A percentile compares a stretch with the other conserved stretches of the same genome.
Evolutionary conservation across 2,329 filamentous ascomycete genomes (phyloP).

Genomic region (Mycocentrospora acerina): DNA sequence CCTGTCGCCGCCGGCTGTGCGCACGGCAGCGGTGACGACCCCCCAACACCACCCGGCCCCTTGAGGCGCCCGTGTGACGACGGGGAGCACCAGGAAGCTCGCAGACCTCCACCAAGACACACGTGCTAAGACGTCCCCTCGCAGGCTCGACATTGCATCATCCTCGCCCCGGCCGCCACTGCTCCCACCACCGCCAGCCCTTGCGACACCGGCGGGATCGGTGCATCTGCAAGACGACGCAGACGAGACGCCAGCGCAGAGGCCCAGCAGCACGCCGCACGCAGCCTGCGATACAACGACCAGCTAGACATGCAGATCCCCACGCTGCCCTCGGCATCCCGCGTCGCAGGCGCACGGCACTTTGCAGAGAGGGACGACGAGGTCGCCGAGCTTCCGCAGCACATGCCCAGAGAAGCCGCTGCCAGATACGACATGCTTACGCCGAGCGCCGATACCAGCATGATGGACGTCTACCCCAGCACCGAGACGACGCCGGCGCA

Average conservation of each 20-base stretch:
- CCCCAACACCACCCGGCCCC: slow-evolving; percentile 22
- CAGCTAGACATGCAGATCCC: slow-evolving; percentile 35
- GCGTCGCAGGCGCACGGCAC: slow-evolving; percentile 27
- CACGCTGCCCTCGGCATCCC: slow-evolving; percentile 30
- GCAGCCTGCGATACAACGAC: slow-evolving; percentile 5
- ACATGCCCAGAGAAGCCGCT: slow-evolving; percentile 24
- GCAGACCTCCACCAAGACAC: slow-evolving; percentile 18
- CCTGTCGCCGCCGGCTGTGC: slow-evolving; percentile 32
- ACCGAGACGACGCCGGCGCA: slow-evolving; percentile 35
- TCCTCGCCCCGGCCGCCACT: slow-evolving; percentile 34
- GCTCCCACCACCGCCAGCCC: slow-evolving; percentile 29
- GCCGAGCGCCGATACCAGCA: slow-evolving; percentile 30
- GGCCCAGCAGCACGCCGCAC: slow-evolving; percentile 11
- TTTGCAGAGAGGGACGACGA: slow-evolving; percentile 26
- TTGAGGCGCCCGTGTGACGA: slow-evolving; percentile 18
- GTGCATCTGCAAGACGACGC: slow-evolving; percentile 28
- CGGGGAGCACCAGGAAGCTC: slow-evolving; percentile 18
- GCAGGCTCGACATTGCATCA: slow-evolving; percentile 24
- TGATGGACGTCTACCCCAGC: slow-evolving; percentile 40
- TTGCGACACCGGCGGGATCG: slow-evolving; percentile 45
- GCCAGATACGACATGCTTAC: slow-evolving; percentile 30
- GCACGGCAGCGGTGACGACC: slow-evolving; percentile 35
- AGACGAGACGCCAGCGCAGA: slow-evolving; percentile 22
- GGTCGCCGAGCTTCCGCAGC: slow-evolving; percentile 31
- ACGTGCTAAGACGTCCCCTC: slow-evolving; percentile 22